These are phyloP conservation scores for Exophiala xenobiotica DNA, from an alignment of 2,329 filamentous ascomycete species.

Conservation along the genomic window DNA sequence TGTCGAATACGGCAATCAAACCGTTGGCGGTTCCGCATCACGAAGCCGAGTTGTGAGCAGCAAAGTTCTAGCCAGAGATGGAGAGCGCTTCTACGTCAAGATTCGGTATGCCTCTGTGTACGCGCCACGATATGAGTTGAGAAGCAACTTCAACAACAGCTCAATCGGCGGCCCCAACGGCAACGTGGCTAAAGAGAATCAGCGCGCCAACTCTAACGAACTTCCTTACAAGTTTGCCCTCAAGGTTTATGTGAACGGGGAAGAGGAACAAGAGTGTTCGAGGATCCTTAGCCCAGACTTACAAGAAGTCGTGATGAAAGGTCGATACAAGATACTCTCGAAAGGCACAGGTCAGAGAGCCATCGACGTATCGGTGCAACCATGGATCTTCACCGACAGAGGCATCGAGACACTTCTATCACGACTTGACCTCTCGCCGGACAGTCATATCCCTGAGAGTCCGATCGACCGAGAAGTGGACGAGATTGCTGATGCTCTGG, in stretches of 20 bases:
- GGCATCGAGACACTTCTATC: conserved; percentile 19
- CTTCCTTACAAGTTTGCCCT: conserved; percentile 6
- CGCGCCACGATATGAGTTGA: background rate
- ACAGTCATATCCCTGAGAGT: conserved; percentile 4
- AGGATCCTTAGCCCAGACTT: background rate
- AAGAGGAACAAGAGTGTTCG: conserved; percentile 7
- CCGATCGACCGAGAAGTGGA: conserved; percentile 10
- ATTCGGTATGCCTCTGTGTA: conserved; percentile 11
- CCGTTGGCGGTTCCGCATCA: background rate
- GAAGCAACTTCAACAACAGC: background rate
- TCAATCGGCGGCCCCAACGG: background rate
- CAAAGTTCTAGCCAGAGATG: conserved; percentile 13
- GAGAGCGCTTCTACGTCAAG: conserved; percentile 11
- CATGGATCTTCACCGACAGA: conserved; percentile 15
- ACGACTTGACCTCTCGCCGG: conserved; percentile 9
- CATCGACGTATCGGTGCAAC: background rate
- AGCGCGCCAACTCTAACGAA: background rate
- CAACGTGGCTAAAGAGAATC: background rate
- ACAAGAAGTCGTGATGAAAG: background rate
- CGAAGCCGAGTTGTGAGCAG: background rate
- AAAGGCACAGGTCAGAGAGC: background rate
- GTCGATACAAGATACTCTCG: background rate
- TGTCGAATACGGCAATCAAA: conserved; percentile 17
- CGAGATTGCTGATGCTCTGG: conserved; percentile 13
- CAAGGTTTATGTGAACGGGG: conserved; percentile 20